Conservation (phyloP, 768 basidiomycete genomes). For the Boletus coccyginus region DNA sequence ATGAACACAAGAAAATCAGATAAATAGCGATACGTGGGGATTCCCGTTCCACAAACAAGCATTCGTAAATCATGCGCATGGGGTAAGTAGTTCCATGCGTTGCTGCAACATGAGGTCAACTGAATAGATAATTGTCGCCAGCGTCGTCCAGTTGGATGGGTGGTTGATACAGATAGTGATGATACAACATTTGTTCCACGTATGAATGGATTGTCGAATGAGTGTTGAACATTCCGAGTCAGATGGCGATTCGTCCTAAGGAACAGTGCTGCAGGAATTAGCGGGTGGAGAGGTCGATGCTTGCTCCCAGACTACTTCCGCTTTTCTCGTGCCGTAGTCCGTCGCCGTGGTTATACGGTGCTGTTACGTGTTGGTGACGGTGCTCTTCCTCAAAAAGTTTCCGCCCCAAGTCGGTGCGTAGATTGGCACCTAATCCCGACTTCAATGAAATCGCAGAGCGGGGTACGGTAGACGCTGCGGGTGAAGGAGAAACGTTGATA, state of each 20-base stretch:
- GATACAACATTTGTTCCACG: conserved; percentile 33
- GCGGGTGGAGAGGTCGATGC: conserved; percentile 29
- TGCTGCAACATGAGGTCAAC: conserved; percentile 27
- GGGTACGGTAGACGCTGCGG: conserved; percentile 37
- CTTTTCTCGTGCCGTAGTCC: conserved; percentile 27
- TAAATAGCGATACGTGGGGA: conserved; percentile 15
- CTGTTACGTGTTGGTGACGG: conserved; percentile 33
- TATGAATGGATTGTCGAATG: conserved; percentile 22
- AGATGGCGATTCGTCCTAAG: conserved; percentile 9
- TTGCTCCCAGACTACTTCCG: conserved; percentile 26
- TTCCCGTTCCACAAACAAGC: conserved; percentile 22
- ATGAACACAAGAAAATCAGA: conserved; percentile 13
- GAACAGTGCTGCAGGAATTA: conserved; percentile 15
- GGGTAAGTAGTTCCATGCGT: conserved; percentile 19
- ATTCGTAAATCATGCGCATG: conserved; percentile 28
- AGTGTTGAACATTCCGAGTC: conserved; percentile 14
- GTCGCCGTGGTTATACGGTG: conserved; percentile 18
- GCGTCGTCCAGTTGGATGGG: conserved; percentile 22
- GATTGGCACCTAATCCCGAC: conserved; percentile 43
- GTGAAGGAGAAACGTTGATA: conserved; percentile 70
- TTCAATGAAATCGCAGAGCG: conserved; percentile 32
- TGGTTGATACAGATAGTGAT: conserved; percentile 36
- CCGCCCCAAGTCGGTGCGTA: conserved; percentile 62
- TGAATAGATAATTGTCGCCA: conserved; percentile 28
- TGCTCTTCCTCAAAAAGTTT: conserved; percentile 71